phyloP scores from a whole-genome alignment of 2,329 filamentous ascomycete species.

The Paramyrothecium sp. region DNA sequence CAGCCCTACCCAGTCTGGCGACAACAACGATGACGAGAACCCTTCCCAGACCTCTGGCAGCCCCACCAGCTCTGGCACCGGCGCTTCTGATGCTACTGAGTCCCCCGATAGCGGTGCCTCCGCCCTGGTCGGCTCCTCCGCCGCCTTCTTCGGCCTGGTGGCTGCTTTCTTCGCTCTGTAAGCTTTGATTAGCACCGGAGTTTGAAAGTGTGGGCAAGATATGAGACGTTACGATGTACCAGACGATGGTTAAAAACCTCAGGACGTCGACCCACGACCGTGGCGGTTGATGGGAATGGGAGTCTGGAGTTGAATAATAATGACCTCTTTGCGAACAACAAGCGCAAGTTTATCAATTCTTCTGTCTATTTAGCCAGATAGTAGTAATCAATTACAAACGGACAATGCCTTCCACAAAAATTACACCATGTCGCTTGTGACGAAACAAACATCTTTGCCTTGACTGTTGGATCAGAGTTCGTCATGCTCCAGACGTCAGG shows the following conservation, averaged over 20 bases:
- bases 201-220: not conserved
- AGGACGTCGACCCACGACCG: not conserved
- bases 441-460: not conserved
- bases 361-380: not conserved
- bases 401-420: not conserved
- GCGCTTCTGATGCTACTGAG: constrained; percentile 17
- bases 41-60: constrained; percentile 20
- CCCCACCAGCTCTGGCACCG: constrained; percentile 7
- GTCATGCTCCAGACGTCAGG: too few relatives aligned
- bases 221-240: not conserved
- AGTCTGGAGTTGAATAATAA: not conserved
- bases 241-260: not conserved
- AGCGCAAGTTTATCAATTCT: not conserved
- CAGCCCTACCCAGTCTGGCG: constrained; percentile 14
- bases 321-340: not conserved
- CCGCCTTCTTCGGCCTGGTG: constrained; percentile 44
- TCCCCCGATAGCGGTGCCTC: constrained; percentile 30
- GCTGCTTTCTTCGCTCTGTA: constrained; percentile 52
- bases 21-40: constrained; percentile 9
- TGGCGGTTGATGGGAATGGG: not conserved
- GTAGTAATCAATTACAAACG: constrained; percentile 1
- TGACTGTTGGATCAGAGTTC: too few relatives aligned
- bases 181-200: constrained; percentile 13
- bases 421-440: not conserved
- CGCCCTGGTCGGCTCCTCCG: constrained; percentile 36